These are phyloP conservation scores for Eutrema yunnanense DNA, from an alignment of 345 rosid species.

Conservation along the genomic window DNA sequence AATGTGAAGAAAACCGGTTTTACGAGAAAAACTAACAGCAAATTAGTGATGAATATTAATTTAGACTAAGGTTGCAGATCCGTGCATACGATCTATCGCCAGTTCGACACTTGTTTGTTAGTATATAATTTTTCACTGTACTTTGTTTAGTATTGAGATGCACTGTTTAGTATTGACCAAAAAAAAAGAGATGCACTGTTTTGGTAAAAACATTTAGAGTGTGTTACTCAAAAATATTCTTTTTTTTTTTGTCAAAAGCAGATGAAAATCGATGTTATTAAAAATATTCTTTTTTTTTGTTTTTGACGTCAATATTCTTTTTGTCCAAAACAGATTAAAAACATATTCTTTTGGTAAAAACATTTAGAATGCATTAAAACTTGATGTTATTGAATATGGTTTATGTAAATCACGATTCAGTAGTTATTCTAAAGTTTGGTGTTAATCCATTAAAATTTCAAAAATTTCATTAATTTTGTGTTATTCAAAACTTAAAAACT, in stretches of 20 bases:
- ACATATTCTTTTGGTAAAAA: no score
- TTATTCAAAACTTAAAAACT: no score
- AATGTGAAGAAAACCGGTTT: not conserved
- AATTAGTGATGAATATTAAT: no score
- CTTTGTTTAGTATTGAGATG: no score
- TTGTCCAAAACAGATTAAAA: no score
- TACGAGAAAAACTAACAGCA: not conserved
- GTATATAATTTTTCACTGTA: no score
- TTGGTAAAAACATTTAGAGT: not conserved
- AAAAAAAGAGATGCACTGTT: not conserved
- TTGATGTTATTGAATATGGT: not conserved
- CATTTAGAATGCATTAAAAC: no score
- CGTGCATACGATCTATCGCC: not conserved
- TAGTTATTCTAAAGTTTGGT: not conserved
- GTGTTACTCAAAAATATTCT: no score
- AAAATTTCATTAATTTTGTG: not conserved
- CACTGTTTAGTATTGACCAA: not conserved
- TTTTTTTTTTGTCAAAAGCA: no score
- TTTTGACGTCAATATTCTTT: no score
- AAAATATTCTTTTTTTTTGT: no score
- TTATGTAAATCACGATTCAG: not conserved
- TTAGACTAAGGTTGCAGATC: not conserved
- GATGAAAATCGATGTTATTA: no score
- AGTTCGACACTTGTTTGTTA: not conserved
- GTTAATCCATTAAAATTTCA: not conserved